Evolutionary conservation across 2,329 filamentous ascomycete genomes (phyloP).

Genomic region (Fusarium verticillioides): DNA sequence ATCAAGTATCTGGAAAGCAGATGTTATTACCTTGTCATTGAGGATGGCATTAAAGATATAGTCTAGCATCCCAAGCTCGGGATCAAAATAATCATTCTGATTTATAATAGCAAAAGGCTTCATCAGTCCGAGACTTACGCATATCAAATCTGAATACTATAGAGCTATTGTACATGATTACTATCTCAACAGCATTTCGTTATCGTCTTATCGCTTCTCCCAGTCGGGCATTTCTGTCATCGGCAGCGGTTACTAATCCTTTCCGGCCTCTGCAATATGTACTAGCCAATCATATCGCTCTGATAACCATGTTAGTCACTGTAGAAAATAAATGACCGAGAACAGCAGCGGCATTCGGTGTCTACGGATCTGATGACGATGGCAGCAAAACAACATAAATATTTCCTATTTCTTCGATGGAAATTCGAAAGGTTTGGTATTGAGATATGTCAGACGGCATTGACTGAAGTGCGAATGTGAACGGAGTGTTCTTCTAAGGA

Average conservation of each 20-base stretch:
- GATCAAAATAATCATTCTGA: too few relatives aligned
- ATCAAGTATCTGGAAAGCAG: fast-evolving
- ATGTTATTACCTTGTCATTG: too few relatives aligned
- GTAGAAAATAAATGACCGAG: fast-evolving
- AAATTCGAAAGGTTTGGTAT: fast-evolving
- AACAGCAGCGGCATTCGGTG: background rate
- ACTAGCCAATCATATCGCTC: background rate
- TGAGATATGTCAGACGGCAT: background rate
- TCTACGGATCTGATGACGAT: fast-evolving
- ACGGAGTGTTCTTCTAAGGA: background rate
- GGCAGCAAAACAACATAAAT: background rate
- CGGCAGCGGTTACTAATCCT: background rate
- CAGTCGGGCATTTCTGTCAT: background rate
- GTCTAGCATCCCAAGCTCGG: background rate
- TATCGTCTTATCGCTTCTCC: background rate
- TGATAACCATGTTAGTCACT: background rate
- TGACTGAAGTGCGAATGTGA: fast-evolving
- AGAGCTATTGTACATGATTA: background rate
- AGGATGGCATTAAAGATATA: background rate
- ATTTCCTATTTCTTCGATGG: fast-evolving
- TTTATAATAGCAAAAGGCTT: background rate
- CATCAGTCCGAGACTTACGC: fast-evolving
- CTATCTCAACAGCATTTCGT: fast-evolving
- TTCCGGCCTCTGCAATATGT: fast-evolving
- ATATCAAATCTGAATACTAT: fast-evolving